Evolutionary conservation across 148 eudicot species (phyloP), one percentile per base, ranked within the genome.

Genomic region (Selenicereus undatus): DNA sequence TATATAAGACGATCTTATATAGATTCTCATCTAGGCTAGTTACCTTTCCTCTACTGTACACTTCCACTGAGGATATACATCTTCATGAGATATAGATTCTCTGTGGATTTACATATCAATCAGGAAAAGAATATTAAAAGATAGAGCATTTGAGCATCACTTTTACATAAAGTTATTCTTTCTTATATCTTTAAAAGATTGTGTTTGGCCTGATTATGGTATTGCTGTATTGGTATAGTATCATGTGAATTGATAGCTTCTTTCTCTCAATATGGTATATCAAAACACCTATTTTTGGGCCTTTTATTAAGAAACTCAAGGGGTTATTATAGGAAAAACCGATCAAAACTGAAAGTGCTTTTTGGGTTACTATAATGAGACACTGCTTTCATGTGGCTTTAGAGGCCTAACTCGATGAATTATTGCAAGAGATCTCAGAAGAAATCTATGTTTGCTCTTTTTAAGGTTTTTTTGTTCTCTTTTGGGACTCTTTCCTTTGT

Each of bases 131-230:
- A 39, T 32, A 39, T 39, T 4, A 39, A 39, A 39, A 39, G 43
- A 39, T 39, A 1, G 58, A 52, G 18, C 58, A 52, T 79, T 39
- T 39, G 58, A 52, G 18, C 58, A 52, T 79, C 82, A 83, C 85
- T 83, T 83, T 82, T 83, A 1, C 64, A 68, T 24, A 76, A 80
- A 83, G 82, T 83, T 0, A 74, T 29, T 36, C 12, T 54, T n/a
- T 58, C 7, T 5, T 35, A 1, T 29, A 24, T 11, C 17, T 6
- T 36, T 26, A 35, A n/a, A 6, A 39, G 43, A 9, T 18, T 42
- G 20, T 62, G 18, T 42, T 58, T 64, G 73, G 81, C 72, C 69
- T 75, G 39, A 75, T 69, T 51, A 39, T 39, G 8, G 5, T 39
- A 39, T 83, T 50, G 64, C 75, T 32, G 5, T 39, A 39, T 83